A percentile compares a stretch with the other conserved stretches of the same genome.
Conservation (phyloP, 805 yeast genomes). For the Teunomyces tritomae region DNA sequence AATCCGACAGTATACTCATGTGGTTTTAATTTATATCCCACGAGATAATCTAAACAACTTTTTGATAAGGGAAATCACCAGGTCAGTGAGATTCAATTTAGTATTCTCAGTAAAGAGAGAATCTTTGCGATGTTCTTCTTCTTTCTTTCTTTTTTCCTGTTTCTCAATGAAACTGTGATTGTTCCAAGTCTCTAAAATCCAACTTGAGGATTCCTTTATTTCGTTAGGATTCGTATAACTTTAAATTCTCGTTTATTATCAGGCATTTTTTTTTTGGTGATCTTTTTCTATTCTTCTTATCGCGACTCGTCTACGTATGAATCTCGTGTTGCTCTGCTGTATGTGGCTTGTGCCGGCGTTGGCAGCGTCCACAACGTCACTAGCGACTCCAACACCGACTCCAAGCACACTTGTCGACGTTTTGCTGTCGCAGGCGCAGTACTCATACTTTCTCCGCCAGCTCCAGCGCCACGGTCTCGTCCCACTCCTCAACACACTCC, state of each 20-base stretch:
- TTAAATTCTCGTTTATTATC: too few species aligned
- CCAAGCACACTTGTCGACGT: conserved; percentile 61
- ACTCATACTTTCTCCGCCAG: conserved; percentile 57
- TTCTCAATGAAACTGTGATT: too few species aligned
- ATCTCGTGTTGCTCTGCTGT: background rate
- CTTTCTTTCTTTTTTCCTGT: too few species aligned
- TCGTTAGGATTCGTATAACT: too few species aligned
- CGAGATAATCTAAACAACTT: too few species aligned
- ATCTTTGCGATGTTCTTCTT: too few species aligned
- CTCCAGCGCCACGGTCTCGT: conserved; percentile 63
- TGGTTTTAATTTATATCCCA: too few species aligned
- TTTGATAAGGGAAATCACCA: too few species aligned
- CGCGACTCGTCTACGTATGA: background rate
- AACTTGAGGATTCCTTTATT: too few species aligned
- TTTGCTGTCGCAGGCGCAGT: conserved; percentile 65
- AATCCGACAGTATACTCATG: background rate
- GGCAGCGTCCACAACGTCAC: conserved; percentile 9
- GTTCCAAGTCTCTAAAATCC: too few species aligned
- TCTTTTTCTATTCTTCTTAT: background rate
- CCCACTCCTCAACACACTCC: conserved; percentile 56
- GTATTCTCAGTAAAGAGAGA: too few species aligned
- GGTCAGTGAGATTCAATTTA: too few species aligned
- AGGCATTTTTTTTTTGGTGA: background rate
- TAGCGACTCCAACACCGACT: conserved; percentile 9
- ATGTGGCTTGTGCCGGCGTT: background rate